These are phyloP conservation scores for Daldinia vernicosa DNA, from an alignment of 495 filamentous ascomycete species.

Conservation along the genomic window DNA sequence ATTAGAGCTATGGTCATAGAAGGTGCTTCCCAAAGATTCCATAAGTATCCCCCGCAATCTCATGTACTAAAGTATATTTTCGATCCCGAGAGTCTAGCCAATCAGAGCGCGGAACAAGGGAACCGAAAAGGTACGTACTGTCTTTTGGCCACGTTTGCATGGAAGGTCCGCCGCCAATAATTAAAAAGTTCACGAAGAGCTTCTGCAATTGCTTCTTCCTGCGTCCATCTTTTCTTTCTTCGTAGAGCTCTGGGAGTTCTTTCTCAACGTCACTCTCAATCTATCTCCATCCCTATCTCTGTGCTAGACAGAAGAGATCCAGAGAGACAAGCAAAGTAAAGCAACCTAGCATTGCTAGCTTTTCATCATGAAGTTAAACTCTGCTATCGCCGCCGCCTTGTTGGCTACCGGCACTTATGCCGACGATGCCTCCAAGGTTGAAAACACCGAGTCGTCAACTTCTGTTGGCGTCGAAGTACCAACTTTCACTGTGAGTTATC, in stretches of 20 bases:
- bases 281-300: slow-evolving; percentile 6
- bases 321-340: slow-evolving; percentile 18
- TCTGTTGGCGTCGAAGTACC: slow-evolving; percentile 70
- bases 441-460: slow-evolving; percentile 63
- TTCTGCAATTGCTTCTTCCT: slow-evolving; percentile 30
- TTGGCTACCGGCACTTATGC: slow-evolving; percentile 74
- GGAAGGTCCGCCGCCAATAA: slow-evolving; percentile 40
- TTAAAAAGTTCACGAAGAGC: slow-evolving; percentile 43
- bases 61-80: slow-evolving; percentile 19
- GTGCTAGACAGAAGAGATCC: slow-evolving; percentile 38
- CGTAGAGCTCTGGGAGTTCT: slow-evolving; percentile 56
- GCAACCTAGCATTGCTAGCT: slow-evolving; percentile 22
- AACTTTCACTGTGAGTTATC: slow-evolving; percentile 84
- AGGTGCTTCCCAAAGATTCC: slow-evolving; percentile 30
- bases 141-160: slow-evolving; percentile 44
- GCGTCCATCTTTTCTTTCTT: slow-evolving; percentile 45
- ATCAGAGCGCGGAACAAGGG: slow-evolving; percentile 29
- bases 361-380: slow-evolving; percentile 75
- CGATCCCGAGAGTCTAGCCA: slow-evolving; percentile 28
- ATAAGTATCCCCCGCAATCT: slow-evolving; percentile 38
- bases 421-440: slow-evolving; percentile 70
- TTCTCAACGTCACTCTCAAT: slow-evolving; percentile 38
- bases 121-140: slow-evolving; percentile 41
- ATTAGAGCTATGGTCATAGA: slow-evolving; percentile 5
- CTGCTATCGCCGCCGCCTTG: slow-evolving; percentile 76